Percentiles rank a stretch among this genome's conserved stretches.
Conservation (phyloP, 2,329 filamentous ascomycete species). For the Fusarium sp. region DNA sequence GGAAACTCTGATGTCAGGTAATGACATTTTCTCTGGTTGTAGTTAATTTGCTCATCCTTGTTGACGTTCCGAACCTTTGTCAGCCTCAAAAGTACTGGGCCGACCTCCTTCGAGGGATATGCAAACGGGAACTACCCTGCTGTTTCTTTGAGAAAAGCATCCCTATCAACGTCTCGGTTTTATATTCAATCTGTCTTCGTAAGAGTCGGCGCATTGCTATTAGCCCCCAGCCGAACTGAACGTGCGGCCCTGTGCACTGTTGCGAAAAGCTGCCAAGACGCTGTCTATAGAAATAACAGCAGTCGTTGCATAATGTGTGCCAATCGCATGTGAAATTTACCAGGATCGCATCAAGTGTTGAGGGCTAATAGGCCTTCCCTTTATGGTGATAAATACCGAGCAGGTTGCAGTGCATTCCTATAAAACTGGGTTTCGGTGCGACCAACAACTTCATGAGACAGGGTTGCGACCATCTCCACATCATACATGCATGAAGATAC, state of each 20-base stretch:
- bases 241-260: neutral
- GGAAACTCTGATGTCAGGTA: accelerated
- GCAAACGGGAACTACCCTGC: neutral
- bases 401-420: neutral
- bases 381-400: neutral
- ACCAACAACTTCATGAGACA: neutral
- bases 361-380: neutral
- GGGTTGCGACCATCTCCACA: neutral
- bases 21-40: neutral
- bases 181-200: accelerated
- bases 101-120: too few relatives aligned
- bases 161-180: accelerated
- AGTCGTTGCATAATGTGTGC: neutral
- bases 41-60: too few relatives aligned
- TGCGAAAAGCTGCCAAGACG: neutral
- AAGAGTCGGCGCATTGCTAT: accelerated
- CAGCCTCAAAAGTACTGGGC: neutral
- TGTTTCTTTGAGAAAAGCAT: neutral
- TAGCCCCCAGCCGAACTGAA: neutral
- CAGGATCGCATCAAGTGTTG: neutral
- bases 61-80: neutral
- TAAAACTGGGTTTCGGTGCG: neutral
- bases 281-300: neutral
- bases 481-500: neutral
- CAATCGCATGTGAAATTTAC: neutral